These are phyloP conservation scores for Neonothopanus nambi DNA, from an alignment of 1,284 basidiomycete genomes.

Conservation along the genomic window DNA sequence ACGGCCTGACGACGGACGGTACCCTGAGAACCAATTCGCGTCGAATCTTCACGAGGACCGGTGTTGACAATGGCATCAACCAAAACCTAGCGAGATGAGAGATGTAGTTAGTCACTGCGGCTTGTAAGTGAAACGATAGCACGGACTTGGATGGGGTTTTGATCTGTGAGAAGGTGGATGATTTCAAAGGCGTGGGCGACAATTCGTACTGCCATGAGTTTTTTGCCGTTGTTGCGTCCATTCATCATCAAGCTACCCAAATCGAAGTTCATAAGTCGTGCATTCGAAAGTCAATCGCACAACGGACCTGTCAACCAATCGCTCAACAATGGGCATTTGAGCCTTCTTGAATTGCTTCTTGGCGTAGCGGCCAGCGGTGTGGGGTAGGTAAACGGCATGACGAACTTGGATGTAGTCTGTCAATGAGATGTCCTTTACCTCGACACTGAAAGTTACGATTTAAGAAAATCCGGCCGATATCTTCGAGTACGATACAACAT, in stretches of 20 bases:
- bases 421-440: conserved; percentile 99
- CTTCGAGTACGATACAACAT: conserved; percentile 41
- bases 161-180: conserved; percentile 99
- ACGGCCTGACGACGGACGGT: conserved; percentile 99
- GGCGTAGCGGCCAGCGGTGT: conserved; percentile 99
- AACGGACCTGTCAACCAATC: conserved; percentile 93
- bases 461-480: conserved; percentile 16
- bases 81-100: conserved; percentile 54
- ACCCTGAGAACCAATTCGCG: conserved; percentile 99
- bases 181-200: conserved; percentile 99
- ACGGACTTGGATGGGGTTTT: conserved; percentile 97
- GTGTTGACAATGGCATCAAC: conserved; percentile 99
- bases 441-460: conserved; percentile 61
- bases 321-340: conserved; percentile 99
- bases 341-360: conserved; percentile 99
- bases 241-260: conserved; percentile 99
- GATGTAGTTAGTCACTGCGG: neutral
- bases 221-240: conserved; percentile 99
- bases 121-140: neutral
- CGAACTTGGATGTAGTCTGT: conserved; percentile 99
- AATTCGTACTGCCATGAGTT: conserved; percentile 98
- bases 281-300: neutral
- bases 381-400: conserved; percentile 96
- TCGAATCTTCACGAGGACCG: conserved; percentile 99
- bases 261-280: neutral